Base-by-base conservation (phyloP, 305 asterid genomes). In the Plantago coronopus region DNA sequence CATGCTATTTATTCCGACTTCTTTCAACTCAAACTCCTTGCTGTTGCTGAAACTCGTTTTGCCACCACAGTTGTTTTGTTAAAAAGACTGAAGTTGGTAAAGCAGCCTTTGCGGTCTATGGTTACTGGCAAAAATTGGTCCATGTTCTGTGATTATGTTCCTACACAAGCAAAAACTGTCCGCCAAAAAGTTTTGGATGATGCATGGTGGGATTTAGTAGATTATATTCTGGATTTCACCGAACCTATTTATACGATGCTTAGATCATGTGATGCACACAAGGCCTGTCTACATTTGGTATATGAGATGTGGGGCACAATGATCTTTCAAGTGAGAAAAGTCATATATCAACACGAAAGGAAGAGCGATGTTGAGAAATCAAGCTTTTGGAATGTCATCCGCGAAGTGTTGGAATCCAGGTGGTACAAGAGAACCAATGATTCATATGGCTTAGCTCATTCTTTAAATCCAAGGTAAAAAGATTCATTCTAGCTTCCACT, bases 291-390 rank as follows among this genome's bases (percentile, higher is more conserved):
- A 7, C 50, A 46, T n/a, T n/a, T 46, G 19, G 50, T 46, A 8
- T 46, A 17, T 46, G 50, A 46, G 50, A 46, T 46, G 19, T 46
- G 50, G 19, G 50, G 8, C 17, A 46, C 20, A 2, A 46, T 46
- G 50, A 46, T 46, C 4, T 2, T n/a, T 46, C 50, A 18, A 14
- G 56, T 19, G 27, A 19, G 20, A 19, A 50, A 50, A 21, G 17
- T 21, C 27, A 50, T 50, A 17, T 50, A 10, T 9, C 5, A 17
- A 48, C 55, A 12, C 3, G 55, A 18, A 11, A 17, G 7, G 47
- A 48, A 48, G 14, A 48, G 10, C 14, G 55, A 48, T 48, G 7
- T 17, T 48, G 55, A 48, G 55, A 27, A 48, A 17, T 48, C 55
- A 18, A 8, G 13, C 27, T 48, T 48, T 48, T 48, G 55, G 55